Evolutionary conservation across 805 yeast genomes (phyloP).

Genomic region (Wickerhamomyces chambardii): DNA sequence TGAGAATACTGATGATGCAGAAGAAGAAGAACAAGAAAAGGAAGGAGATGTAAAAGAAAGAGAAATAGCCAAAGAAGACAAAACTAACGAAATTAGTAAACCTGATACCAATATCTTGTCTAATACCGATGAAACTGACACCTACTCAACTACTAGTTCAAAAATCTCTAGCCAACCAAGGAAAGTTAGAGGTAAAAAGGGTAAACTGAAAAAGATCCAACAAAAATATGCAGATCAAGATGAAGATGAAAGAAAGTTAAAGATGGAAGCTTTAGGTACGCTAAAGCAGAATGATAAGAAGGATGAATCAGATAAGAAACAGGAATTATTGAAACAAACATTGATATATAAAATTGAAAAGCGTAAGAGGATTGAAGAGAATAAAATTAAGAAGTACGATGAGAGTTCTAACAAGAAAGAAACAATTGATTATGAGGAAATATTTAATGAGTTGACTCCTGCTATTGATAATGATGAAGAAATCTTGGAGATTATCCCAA

Average conservation of each 20-base stretch:
- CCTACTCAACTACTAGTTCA: slow-evolving; percentile 11
- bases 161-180: slow-evolving; percentile 17
- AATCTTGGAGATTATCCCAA: slow-evolving; percentile 61
- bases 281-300: slow-evolving; percentile 44
- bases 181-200: slow-evolving; percentile 74
- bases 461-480: slow-evolving; percentile 31
- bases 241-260: slow-evolving; percentile 68
- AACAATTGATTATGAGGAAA: slow-evolving; percentile 34
- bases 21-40: slow-evolving; percentile 7
- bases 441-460: slow-evolving; percentile 26
- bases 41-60: background rate
- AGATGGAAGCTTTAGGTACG: slow-evolving; percentile 82
- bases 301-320: slow-evolving; percentile 25
- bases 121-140: slow-evolving; percentile 3
- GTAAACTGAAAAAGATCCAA: slow-evolving; percentile 74
- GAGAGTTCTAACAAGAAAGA: slow-evolving; percentile 32
- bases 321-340: slow-evolving; percentile 21
- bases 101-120: too few relatives aligned
- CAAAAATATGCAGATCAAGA: slow-evolving; percentile 87
- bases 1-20: slow-evolving; percentile 11
- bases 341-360: slow-evolving; percentile 24
- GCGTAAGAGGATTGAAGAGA: slow-evolving; percentile 29
- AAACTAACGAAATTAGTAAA: too few relatives aligned
- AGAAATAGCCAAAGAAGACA: too few relatives aligned
- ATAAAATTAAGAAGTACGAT: slow-evolving; percentile 19